Evolutionary conservation across 495 filamentous ascomycete species (phyloP), one percentile per base, ranked within the genome.

Genomic region (Daldinia bambusicola): DNA sequence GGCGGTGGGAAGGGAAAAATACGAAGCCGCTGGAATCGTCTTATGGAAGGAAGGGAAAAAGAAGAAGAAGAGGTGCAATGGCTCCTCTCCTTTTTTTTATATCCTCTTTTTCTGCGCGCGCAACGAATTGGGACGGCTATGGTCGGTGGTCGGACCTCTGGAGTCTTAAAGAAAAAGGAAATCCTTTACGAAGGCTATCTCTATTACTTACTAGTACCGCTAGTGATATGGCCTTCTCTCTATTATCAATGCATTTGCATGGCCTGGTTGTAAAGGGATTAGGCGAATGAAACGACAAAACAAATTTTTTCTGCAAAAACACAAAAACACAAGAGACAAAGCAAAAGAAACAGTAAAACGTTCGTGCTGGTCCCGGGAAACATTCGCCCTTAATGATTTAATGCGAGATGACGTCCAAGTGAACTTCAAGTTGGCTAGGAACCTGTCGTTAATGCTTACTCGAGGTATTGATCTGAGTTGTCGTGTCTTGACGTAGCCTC

Each of bases 191-290:
- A 71, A 63, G 75, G 75, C 63, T 67, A 65, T 70, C 67, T 48
- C 48, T 60, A 55, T 61, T 62, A 52, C 62, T 26, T 26, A 26
- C 26, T 26, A 26, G 26, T 26, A 26, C 26, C 3, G 26, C 26
- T 26, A 26, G 26, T 26, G 26, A 32, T 66, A 62, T 69, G 72
- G 67, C 71, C 63, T 43, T 31, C 53, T 66, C 57, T 72, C 60
- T 75, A 61, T 71, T 66, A 69, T 71, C 69, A 72, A 69, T 77
- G 75, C 77, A 77, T 77, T 79, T 79, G 75, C 77, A 76, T 75
- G 77, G 70, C 72, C 73, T 71, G 77, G 75, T 71, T 77, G 72
- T 76, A 69, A 76, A 74, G 77, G 75, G 72, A 74, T 75, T 75
- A 77, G 75, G 77, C 75, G 66, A 79, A 79, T 77, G 77, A 79